A percentile compares a stretch with the other conserved stretches of the same genome.
Evolutionary conservation across 768 basidiomycete genomes (phyloP).

Genomic region (Podaxis sp.): DNA sequence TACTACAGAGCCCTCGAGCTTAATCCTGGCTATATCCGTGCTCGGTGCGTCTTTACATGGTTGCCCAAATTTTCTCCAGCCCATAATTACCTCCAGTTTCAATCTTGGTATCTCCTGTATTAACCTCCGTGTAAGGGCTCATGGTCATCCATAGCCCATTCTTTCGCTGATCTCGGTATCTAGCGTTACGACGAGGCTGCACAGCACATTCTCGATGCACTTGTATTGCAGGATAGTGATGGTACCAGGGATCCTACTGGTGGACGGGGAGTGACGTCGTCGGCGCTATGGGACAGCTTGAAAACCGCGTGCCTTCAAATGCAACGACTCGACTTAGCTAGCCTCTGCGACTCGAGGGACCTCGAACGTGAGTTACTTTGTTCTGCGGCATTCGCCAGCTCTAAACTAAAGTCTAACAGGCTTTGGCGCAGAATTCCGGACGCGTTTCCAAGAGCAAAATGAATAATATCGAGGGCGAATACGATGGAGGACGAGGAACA

Average conservation of each 20-base stretch:
- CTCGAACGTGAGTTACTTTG: slow-evolving; percentile 46
- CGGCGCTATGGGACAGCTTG: slow-evolving; percentile 84
- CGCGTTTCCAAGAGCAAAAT: background rate
- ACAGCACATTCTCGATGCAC: slow-evolving; percentile 82
- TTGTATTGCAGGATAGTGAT: slow-evolving; percentile 86
- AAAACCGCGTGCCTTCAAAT: slow-evolving; percentile 80
- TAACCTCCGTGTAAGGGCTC: slow-evolving; percentile 64
- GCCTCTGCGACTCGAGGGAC: slow-evolving; percentile 67
- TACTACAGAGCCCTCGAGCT: slow-evolving; percentile 84
- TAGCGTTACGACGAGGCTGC: slow-evolving; percentile 87
- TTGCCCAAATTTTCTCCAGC: background rate
- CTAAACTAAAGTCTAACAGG: background rate
- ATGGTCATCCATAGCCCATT: slow-evolving; percentile 9
- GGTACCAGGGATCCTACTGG: slow-evolving; percentile 46
- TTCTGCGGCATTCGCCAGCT: background rate
- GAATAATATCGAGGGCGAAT: background rate
- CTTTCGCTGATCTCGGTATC: slow-evolving; percentile 6
- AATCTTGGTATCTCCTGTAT: slow-evolving; percentile 93
- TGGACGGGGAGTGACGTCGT: slow-evolving; percentile 68
- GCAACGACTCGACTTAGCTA: slow-evolving; percentile 71
- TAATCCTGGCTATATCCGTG: slow-evolving; percentile 88
- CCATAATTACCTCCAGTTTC: slow-evolving; percentile 51
- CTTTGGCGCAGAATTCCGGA: slow-evolving; percentile 1
- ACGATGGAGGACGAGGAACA: background rate
- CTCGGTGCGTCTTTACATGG: slow-evolving; percentile 46